Base-by-base conservation (phyloP, 2,329 filamentous ascomycete genomes). In the Colletotrichum magnum region DNA sequence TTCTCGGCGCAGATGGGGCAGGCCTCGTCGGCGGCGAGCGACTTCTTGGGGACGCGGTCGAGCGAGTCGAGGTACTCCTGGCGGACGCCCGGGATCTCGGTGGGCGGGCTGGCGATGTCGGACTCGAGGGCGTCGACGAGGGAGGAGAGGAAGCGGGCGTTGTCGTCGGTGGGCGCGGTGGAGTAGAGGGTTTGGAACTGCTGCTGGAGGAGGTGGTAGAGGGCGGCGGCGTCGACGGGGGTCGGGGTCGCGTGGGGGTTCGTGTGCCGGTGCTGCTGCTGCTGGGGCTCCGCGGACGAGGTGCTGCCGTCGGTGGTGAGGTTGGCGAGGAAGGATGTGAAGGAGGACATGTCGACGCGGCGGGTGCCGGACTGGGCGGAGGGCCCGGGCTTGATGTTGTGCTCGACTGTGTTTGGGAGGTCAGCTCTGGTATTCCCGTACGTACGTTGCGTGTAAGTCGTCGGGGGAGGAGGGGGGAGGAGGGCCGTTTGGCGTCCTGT, bases 1-100 rank as follows among this genome's bases (percentile, higher is more conserved):
- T 78, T 79, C 73, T 91, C 87, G 68, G 87, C 88, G 79, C 89
- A 92, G 76, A 92, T 91, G 50, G 89, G 87, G 72, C 89, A 92
- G 65, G 82, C 77, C 59, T 87, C 87, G 52, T 89, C 87, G 2
- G 74, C 58, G 74, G 78, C 79, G 32, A 92, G 81, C 52, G 72
- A 76, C 81, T 84, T 86, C 72, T 84, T 83, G 45, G 81, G 77
- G 58, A 92, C 89, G 15, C 89, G 82, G 69, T 92, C 89, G 61
- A 92, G 81, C 41, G 75, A 73, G 78, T 91, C 89, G 41, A 92
- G 79, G 75, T 88, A 91, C 71, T 84, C 81, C 79, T 91, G 89
- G 68, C 81, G 78, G 18, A 91, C 88, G 71, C 89, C 89, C 2
- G 78, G 79, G 64, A 90, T 81, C 68, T 80, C 78, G 39, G 79